Evolutionary conservation across 345 rosid genomes (phyloP), one percentile per base, ranked within the genome.

Genomic region (Lenwebbia sp.): DNA sequence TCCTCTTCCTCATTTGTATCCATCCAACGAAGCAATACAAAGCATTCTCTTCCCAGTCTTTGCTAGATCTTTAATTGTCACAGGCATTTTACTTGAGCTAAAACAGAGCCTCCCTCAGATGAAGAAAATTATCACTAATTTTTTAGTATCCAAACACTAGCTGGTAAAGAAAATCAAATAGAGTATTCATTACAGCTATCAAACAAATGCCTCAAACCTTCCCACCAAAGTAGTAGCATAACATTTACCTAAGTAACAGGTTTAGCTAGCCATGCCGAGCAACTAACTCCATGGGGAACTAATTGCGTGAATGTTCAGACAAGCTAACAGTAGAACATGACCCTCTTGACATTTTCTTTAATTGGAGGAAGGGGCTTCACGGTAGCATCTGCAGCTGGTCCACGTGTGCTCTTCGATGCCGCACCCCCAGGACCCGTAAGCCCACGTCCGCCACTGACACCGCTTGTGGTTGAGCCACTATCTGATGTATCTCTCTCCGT

Each of bases 401-500:
- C 94, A 5, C 98, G 94, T 1, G 95, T 91, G 89, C 85, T 88
- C 83, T 93, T 88, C 6, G 56, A 86, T 65, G 85, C 94, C 57
- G 86, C 92, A 56, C 91, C 92, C 88, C 86, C 65, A 21, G 30
- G 28, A 54, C 85, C 65, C 23, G 28, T 28, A 87, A 82, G 86
- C 92, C 93, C 84, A n/a, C 82, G 82, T 54, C 58, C 82, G 17
- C 76, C 25, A 26, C 57, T 54, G 40, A 54, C 49, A 15, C 41
- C 81, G 0, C 86, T 85, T 30, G 55, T 23, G 54, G 54, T 93
- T 22, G 98, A 96, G 13, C 97, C 98, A 81, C 98, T 93, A 88
- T 96, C 99, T 14, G 99, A 96, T 19, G 99, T 93, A 89, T 94
- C 99, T 2, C 96, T 97, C 58, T 96, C 99, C 98, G 96, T 95